Evolutionary conservation across 176 grass and related monocot species (phyloP), one percentile per base, ranked within the genome.

Genomic region (Triticum urartu): DNA sequence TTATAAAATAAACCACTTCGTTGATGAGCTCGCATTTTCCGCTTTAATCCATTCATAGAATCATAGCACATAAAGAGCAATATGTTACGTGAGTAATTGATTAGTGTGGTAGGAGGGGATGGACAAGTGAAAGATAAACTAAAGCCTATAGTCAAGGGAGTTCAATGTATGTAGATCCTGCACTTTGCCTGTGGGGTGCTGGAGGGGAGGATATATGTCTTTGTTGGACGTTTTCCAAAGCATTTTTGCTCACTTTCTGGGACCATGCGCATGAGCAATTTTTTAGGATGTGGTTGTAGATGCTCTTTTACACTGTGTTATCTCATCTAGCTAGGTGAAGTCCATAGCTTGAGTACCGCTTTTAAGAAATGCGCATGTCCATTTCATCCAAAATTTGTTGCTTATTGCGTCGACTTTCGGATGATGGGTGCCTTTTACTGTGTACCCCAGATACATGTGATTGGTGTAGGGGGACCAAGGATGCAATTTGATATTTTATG

Each of bases 101-200:
- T 64, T 88, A 79, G 86, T 82, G 86, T 82, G 64, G 78, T 72
- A 82, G 65, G 90, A 50, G 60, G 70, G 60, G 64, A 88, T 73
- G 71, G 82, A 18, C 22, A 78, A 75, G 32, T 65, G 48, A 81
- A 24, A 79, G 15, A 87, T 83, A 86, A 65, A 12, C 11, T 33
- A 48, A 79, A 87, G 48, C 73, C 48, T 90, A 33, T 90, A 33
- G 15, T 38, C 64, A 78, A 35, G 43, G 47, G 68, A 75, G 87
- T 90, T 87, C 87, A 92, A 79, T 80, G 42, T 79, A 86, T 76
- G 34, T 78, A 34, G 32, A 79, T n/a, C 42, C 74, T 45, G 60
- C 77, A 64, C 69, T 71, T 78, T 79, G 34, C 48, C 60, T 61
- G 64, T 81, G 80, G 89, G 78, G 68, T n/a, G 42, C 3, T 62